These are phyloP conservation scores for Pholiota molesta DNA, from an alignment of 768 basidiomycete genomes.

Conservation along the genomic window DNA sequence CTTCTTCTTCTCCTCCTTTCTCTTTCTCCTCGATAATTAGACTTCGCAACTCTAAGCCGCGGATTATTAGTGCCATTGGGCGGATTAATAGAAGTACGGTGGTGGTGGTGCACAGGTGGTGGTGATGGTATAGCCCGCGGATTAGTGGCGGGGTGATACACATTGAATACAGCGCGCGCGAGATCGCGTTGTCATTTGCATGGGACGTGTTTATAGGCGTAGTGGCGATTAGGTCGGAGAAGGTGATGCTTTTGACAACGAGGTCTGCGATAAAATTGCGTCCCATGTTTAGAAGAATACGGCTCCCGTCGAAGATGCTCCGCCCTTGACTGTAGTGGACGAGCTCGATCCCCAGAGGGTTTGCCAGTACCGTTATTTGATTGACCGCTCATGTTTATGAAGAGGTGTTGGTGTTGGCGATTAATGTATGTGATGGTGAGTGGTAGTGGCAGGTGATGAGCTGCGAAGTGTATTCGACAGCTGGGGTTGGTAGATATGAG, in stretches of 20 bases:
- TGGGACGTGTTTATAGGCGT: conserved; percentile 3
- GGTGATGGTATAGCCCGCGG: conserved; percentile 9
- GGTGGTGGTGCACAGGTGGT: conserved; percentile 4
- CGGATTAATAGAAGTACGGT: conserved; percentile 23
- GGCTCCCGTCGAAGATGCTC: conserved; percentile 53
- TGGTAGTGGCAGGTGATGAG: conserved; percentile 3
- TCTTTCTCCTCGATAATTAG: conserved; percentile 18
- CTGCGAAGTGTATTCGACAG: conserved; percentile 10
- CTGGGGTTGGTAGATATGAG: conserved; percentile 8
- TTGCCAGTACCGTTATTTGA: conserved; percentile 37
- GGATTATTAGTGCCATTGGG: conserved; percentile 18
- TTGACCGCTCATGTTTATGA: conserved; percentile 40
- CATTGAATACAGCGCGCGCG: conserved; percentile 3
- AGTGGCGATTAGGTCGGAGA: conserved; percentile 16
- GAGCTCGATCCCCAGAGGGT: conserved; percentile 37
- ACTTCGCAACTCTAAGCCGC: conserved; percentile 23
- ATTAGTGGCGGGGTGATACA: conserved; percentile 12
- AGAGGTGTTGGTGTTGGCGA: conserved; percentile 10
- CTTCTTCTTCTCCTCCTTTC: conserved; percentile 9
- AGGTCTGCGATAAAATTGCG: conserved; percentile 16
- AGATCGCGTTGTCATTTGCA: conserved; percentile 2
- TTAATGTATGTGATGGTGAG: conserved; percentile 9
- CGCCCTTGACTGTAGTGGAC: conserved; percentile 43
- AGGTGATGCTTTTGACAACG: conserved; percentile 14
- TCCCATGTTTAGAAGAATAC: conserved; percentile 57